phyloP scores from a whole-genome alignment of 2,329 filamentous ascomycete species.

The Penicillium sp. region DNA sequence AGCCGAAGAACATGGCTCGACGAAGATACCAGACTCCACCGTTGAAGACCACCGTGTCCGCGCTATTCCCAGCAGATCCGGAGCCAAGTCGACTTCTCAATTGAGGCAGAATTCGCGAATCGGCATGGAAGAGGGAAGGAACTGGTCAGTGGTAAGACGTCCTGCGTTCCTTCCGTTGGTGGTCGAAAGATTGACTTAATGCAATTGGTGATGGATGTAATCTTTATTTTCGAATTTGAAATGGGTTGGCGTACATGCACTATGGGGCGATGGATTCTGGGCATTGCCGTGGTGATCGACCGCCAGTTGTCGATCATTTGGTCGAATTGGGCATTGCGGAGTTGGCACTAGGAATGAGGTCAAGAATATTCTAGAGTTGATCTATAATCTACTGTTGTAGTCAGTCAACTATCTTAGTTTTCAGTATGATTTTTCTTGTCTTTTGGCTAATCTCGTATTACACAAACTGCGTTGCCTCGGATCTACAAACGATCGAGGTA shows the following conservation, averaged over 20 bases:
- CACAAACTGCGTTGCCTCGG: no score
- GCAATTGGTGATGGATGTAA: no score
- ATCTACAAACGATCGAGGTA: no score
- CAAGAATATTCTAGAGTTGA: background rate
- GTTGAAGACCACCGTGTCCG: background rate
- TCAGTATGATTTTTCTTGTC: background rate
- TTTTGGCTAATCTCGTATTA: background rate
- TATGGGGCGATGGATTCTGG: constrained; percentile 4
- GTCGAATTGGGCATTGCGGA: background rate
- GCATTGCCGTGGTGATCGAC: constrained; percentile 1
- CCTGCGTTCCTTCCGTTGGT: background rate
- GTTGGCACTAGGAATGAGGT: background rate
- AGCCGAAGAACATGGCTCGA: constrained; percentile 6
- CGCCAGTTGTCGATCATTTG: constrained; percentile 3
- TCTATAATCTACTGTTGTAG: background rate
- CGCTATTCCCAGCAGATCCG: constrained; percentile 4
- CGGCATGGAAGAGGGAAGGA: background rate
- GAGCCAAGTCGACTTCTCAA: background rate
- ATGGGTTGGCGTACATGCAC: background rate
- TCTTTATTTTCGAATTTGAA: background rate
- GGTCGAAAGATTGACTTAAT: no score
- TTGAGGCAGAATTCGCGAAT: background rate
- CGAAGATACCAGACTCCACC: background rate
- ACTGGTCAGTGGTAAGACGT: background rate
- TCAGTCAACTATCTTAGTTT: background rate